Evolutionary conservation across 2,329 filamentous ascomycete genomes (phyloP).

Genomic region (Metarhizium humberi): DNA sequence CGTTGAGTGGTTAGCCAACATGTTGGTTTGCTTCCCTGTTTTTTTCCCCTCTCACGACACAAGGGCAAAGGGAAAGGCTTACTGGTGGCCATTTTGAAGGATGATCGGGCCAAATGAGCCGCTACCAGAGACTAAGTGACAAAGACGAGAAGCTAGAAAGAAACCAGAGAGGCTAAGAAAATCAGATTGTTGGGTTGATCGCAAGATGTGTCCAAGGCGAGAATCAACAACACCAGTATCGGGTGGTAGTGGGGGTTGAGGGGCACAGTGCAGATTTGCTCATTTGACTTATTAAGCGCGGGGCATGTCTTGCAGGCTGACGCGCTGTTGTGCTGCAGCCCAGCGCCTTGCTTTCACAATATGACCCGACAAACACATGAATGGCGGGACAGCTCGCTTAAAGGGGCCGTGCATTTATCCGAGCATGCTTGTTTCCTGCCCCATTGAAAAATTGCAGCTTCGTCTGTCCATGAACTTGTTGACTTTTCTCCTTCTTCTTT

Average conservation of each 20-base stretch:
- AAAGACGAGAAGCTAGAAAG: conserved; percentile 1
- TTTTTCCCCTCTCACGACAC: conserved; percentile 6
- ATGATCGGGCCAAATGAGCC: conserved; percentile 1
- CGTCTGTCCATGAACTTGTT: not conserved
- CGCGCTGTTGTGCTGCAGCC: conserved; percentile 2
- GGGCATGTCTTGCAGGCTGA: conserved; percentile 10
- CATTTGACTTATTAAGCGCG: conserved; percentile 4
- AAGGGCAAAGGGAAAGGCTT: conserved; percentile 10
- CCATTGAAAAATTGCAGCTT: conserved; percentile 2
- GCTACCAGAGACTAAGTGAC: conserved; percentile 4
- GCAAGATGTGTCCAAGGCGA: conserved; percentile 22
- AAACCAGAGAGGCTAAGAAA: conserved; percentile 2
- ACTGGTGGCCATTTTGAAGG: conserved; percentile 24
- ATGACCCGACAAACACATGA: conserved; percentile 17
- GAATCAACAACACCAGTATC: conserved; percentile 8
- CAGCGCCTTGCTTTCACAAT: conserved; percentile 11
- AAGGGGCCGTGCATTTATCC: conserved; percentile 7
- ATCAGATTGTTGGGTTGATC: conserved; percentile 17
- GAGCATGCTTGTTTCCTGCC: not conserved
- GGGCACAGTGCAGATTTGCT: conserved; percentile 26
- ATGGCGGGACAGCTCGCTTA: conserved; percentile 16
- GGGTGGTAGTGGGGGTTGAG: conserved; percentile 24
- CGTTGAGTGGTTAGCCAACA: not conserved
- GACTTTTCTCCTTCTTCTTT: not conserved
- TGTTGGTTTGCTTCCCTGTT: conserved; percentile 6